A percentile compares a stretch with the other conserved stretches of the same genome.
Conservation (phyloP, 164 flowering plant genomes). For the Macadamia integrifolia region DNA sequence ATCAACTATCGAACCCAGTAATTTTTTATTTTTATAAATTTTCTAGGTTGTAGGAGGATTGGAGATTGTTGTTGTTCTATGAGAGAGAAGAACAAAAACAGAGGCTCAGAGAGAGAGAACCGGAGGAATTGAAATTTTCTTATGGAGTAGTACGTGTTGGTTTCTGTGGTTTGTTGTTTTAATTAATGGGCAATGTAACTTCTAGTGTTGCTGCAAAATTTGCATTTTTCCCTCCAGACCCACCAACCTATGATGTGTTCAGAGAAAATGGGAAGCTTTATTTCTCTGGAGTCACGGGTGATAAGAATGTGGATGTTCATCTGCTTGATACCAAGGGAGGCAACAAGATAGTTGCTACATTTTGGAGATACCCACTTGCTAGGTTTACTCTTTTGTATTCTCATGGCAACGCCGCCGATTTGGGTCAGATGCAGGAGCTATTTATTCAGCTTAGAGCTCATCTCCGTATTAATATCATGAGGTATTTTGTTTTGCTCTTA, state of each 20-base stretch:
- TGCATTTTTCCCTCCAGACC: slow-evolving; percentile 96
- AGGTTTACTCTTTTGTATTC: slow-evolving; percentile 81
- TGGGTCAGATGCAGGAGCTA: slow-evolving; percentile 93
- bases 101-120: not conserved
- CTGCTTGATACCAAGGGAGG: slow-evolving; percentile 72
- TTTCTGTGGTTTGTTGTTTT: not conserved
- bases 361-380: slow-evolving; percentile 85
- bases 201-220: slow-evolving; percentile 80
- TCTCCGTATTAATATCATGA: slow-evolving; percentile 86
- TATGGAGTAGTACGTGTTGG: not conserved
- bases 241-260: slow-evolving; percentile 75
- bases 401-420: slow-evolving; percentile 95
- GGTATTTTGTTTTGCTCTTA: slow-evolving; percentile 30
- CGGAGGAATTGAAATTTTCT: not conserved
- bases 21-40: not conserved
- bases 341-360: slow-evolving; percentile 73
- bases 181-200: slow-evolving; percentile 81
- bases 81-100: not conserved
- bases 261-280: slow-evolving; percentile 46
- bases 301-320: slow-evolving; percentile 72
- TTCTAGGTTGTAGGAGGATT: not conserved
- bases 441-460: slow-evolving; percentile 93
- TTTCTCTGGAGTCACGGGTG: slow-evolving; percentile 62
- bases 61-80: not conserved
- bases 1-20: not conserved